Evolutionary conservation across 2,329 filamentous ascomycete genomes (phyloP).

Genomic region (Xylaria sp.): DNA sequence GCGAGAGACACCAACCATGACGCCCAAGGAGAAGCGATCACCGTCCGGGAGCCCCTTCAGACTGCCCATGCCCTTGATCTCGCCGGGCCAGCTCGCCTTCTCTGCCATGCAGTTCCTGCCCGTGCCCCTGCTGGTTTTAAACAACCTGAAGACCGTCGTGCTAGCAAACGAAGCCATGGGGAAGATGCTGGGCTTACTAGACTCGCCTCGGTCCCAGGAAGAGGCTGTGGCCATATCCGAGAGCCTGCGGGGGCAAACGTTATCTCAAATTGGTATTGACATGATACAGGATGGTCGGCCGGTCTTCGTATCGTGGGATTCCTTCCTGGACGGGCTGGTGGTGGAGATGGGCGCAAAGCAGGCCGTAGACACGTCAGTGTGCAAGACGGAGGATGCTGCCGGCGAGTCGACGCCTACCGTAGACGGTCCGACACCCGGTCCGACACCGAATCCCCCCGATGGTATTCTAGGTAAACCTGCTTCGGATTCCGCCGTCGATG

Average conservation of each 20-base stretch:
- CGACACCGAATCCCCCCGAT: slow-evolving; percentile 38
- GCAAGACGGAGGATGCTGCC: slow-evolving; percentile 24
- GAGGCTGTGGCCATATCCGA: slow-evolving; percentile 55
- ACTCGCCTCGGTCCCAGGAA: slow-evolving; percentile 43
- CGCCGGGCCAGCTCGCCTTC: slow-evolving; percentile 61
- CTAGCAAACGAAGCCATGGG: slow-evolving; percentile 78
- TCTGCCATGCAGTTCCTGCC: slow-evolving; percentile 74
- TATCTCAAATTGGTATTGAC: slow-evolving; percentile 73
- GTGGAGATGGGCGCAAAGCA: slow-evolving; percentile 43
- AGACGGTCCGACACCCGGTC: slow-evolving; percentile 27
- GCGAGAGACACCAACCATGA: slow-evolving; percentile 16
- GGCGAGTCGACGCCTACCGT: slow-evolving; percentile 44
- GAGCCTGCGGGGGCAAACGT: slow-evolving; percentile 63
- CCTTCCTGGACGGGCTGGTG: slow-evolving; percentile 58
- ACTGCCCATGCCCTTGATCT: slow-evolving; percentile 50
- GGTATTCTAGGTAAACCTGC: slow-evolving; percentile 35
- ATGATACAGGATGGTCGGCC: slow-evolving; percentile 69
- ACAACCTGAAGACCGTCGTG: slow-evolving; percentile 68
- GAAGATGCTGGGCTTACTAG: slow-evolving; percentile 64
- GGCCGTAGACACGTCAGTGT: slow-evolving; percentile 5
- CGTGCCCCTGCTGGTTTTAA: slow-evolving; percentile 70
- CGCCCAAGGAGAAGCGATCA: slow-evolving; percentile 26
- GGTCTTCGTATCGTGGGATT: slow-evolving; percentile 62
- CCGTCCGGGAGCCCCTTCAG: slow-evolving; percentile 41
- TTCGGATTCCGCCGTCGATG: slow-evolving; percentile 68